Base-by-base conservation (phyloP, 352 stramenopile species). In the Pythium inflatum region DNA sequence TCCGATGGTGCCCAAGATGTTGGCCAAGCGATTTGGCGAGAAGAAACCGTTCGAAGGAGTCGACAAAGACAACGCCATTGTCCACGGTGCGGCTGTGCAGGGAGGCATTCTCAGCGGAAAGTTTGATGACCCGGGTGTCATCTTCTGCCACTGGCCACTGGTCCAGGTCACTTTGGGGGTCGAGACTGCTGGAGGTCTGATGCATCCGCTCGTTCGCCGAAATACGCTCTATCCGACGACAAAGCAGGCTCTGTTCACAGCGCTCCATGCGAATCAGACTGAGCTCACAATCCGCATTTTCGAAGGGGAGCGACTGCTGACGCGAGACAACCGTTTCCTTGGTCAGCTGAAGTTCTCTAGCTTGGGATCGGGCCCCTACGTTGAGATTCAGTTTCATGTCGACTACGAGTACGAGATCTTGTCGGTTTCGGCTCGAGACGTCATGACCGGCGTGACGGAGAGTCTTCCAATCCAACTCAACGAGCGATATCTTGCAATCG, bases 171-270 rank as follows among this genome's bases (percentile, higher is more conserved):
- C 93, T 36, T 94, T 98, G 59, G 98, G 98, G 85, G 99, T 99
- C 87, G 97, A 99, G 80, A 99, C 97, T 43, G 96, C 98, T 36
- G 97, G 97, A 70, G 97, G 97, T 71, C 95, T 99, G 62, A 99
- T 99, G 97, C 99, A 96, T 59, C 98, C 98, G 79, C 81, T 99
- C 6, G 99, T 99, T 80, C 98, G 97, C 80, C 87, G 97, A 68
- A 98, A 98, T 84, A 99, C 94, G 22, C 94, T 97, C 46, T 98
- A 99, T 70, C 97, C 97, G 3, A 90, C 78, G 27, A 96, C 94
- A 75, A 95, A 90, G 76, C 84, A 78, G 56, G 82, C 94, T 74
- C 95, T 80, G 31, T 98, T 97, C 77, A 90, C 83, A 53, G 98
- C 93, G 50, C 91, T 91, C 68, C 76, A 75, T 0, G 89, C 97